Evolutionary conservation across 306 rosid genomes (phyloP), one percentile per base, ranked within the genome.

Genomic region (Mucuna pruriens): DNA sequence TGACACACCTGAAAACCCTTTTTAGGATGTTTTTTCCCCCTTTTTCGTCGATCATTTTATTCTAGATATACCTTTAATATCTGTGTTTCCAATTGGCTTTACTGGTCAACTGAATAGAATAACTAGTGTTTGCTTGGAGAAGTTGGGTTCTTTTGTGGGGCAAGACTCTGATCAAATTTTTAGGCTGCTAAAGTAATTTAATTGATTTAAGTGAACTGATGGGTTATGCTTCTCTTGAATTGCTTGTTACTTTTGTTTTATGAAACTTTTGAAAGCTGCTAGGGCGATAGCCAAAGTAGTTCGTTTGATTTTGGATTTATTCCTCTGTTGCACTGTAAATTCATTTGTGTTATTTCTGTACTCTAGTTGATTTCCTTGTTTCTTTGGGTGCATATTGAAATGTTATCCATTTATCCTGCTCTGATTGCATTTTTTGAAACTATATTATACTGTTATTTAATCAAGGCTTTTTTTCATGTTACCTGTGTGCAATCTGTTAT

Each of bases 1-100:
- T 72, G 88, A 40, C 22, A 72, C 71, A 36, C 9, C 79, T 2
- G 84, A n/a, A 84, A 81, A 82, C 55, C 77, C 65, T 31, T 39
- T 71, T 71, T 54, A 54, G 78, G 68, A 5, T 33, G 2, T 44
- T 3, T 13, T 31, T 10, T 13, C 16, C 16, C 39, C 31, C 60
- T 48, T 33, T 84, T 68, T 60, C 9, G 1, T 55, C 23, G 33
- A 45, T 16, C 51, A n/a, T 66, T 66, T 29, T 74, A 12, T 66
- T 57, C 17, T 12, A 54, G 84, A 74, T 39, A 12, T 61, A 39
- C 79, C 74, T 57, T 23, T 51, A 13, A 58, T 64, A 77, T 73
- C 71, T 20, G n/a, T 76, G 60, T 80, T 80, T 70, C 70, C 23
- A 3, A n/a, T 80, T 45, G 75, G 16, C 40, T 70, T 72, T 48